A percentile compares a stretch with the other conserved stretches of the same genome.
Evolutionary conservation across 768 basidiomycete genomes (phyloP).

Genomic region (Dendrothele bispora): DNA sequence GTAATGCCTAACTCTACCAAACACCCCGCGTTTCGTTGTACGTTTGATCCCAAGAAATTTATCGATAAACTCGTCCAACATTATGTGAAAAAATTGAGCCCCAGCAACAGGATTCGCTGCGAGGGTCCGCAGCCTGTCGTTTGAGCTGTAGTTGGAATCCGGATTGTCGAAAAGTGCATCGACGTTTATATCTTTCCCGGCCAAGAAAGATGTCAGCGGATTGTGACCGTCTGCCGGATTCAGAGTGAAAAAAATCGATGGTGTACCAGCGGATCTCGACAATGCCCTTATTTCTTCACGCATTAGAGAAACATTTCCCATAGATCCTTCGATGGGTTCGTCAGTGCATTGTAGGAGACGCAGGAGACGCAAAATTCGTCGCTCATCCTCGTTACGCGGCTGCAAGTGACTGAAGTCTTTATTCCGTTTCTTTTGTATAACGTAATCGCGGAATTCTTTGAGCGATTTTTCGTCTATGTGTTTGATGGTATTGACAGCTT

Average conservation of each 20-base stretch:
- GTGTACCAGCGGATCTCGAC: constrained; percentile 8
- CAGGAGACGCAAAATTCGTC: constrained; percentile 8
- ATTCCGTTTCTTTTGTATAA: background rate
- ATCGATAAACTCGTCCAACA: constrained; percentile 22
- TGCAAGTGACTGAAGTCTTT: background rate
- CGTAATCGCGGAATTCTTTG: background rate
- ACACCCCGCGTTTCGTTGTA: constrained; percentile 18
- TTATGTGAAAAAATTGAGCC: constrained; percentile 33
- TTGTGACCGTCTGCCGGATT: constrained; percentile 20
- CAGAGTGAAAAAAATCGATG: constrained; percentile 16
- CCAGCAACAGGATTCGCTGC: constrained; percentile 31
- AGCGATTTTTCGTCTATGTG: background rate
- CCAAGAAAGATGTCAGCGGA: constrained; percentile 10
- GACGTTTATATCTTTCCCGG: constrained; percentile 18
- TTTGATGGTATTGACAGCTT: background rate
- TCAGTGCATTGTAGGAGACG: constrained; percentile 17
- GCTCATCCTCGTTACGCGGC: constrained; percentile 7
- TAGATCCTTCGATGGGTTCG: constrained; percentile 16
- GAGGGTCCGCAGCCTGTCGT: constrained; percentile 11
- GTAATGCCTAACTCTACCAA: constrained; percentile 25
- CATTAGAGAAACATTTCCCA: constrained; percentile 9
- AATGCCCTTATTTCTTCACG: constrained; percentile 16
- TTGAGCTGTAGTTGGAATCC: constrained; percentile 7
- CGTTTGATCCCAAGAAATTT: constrained; percentile 20
- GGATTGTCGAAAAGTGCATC: constrained; percentile 10